Base-by-base conservation (phyloP, 768 basidiomycete genomes). In the Pleurotus pulmonarius region DNA sequence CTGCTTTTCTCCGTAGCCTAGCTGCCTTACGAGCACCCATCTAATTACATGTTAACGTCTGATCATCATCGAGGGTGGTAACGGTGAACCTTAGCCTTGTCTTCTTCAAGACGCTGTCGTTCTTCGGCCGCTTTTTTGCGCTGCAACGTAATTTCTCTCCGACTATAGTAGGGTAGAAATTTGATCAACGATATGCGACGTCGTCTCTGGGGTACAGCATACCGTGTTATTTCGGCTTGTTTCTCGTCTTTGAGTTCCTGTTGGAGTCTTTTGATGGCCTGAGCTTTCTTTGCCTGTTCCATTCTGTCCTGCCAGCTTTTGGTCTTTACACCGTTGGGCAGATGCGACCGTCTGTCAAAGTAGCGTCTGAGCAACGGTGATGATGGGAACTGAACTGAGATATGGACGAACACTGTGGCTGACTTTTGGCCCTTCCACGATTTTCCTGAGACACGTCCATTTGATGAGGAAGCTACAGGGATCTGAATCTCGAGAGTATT, bases 1-100 rank as follows among this genome's bases (percentile, higher is more conserved):
- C 91, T 47, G 84, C 85, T 70, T 75, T 87, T 56, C 87, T 82
- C 56, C 85, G 82, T 37, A 89, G 73, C 56, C 91, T 76, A 13
- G 88, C 87, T 40, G 90, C 82, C 69, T 87, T 92, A 55, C 83
- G 77, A 46, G 87, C 88, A 56, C 91, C 88, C 86, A 94, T 88
- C 91, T 56, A 29, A 54, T 29, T 38, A 56, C 43, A 12, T 9
- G 39, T 22, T 16, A 37, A 3, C 40, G 26, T 13, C 45, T 22
- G 24, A 46, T 29, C 1, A 13, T 34, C 52, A 39, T 44, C 49
- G 46, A 61, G 52, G n/a, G 46, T 2, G 52, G 8, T 20, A 20
- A 16, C 46, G 59, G 61, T 66, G 44, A 59, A 83, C 87, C 75
- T 84, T 82, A 24, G 80, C 80, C 63, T 85, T 83, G 56, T 81